Base-by-base conservation (phyloP, 345 rosid species). In the Euclidium syriacum region DNA sequence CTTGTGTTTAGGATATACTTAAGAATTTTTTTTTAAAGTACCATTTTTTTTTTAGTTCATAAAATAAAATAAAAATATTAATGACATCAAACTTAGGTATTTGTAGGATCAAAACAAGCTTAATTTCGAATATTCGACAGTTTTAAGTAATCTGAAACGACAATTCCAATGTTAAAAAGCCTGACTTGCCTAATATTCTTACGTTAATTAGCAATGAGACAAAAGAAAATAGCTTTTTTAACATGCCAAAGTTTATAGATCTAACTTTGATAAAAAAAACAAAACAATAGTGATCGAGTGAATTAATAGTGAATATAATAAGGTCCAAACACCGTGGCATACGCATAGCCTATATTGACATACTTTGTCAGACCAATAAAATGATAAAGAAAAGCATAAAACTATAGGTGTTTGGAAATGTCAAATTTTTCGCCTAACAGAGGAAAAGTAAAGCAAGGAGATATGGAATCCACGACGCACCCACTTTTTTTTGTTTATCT, bases 191-290 rank as follows among this genome's bases (percentile, higher is more conserved):
- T 35, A 35, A 56, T 56, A 57, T 57, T 24, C 64, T 67, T 20
- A 52, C 34, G 70, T 11, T 42, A 64, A 16, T 64, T 35, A 42
- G 52, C 61, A 65, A 65, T 9, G 38, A 55, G 63, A 65, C 70
- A 54, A 52, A 52, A 4, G n/a, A 1, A 10, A 41, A 8, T 1
- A 30, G 26, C n/a, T 64, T 52, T 32, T 40, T 22, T 2, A 14
- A 64, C 52, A 30, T 52, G 35, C 11, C 30, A 36, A 50, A 58
- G 35, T 20, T n/a, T n/a, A n/a, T 67, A 58, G 72, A 67, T 67
- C 58, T 41, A 48, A 42, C 27, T 49, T 47, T 42, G 1, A 1
- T 22, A 10, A 19, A 5, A 20, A 40, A 14, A 9, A 40, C 46
- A 48, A 20, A 4, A 5, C 39, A 26, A 29, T 20, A 10, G 12